phyloP scores from a whole-genome alignment of 495 filamentous ascomycete species.

The Trichodelitschia bisporula region DNA sequence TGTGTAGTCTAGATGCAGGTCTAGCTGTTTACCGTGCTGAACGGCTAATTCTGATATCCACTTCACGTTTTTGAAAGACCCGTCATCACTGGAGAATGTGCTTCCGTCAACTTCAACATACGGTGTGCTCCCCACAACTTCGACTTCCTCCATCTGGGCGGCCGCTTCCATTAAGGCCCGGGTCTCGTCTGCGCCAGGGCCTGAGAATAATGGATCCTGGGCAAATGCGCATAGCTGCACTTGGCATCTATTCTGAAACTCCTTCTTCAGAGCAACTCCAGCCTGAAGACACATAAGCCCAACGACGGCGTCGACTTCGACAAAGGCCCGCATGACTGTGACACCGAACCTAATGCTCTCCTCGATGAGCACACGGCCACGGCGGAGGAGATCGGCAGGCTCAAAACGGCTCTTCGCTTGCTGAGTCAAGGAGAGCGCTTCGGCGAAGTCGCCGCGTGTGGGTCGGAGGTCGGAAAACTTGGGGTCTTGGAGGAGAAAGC shows the following conservation, averaged over 20 bases:
- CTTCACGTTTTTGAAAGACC: constrained; percentile 29
- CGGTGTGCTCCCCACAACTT: constrained; percentile 42
- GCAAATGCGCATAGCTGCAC: constrained; percentile 54
- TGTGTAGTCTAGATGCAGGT: constrained; percentile 55
- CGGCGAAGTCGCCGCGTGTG: constrained; percentile 31
- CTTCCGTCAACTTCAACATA: constrained; percentile 45
- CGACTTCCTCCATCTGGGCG: constrained; percentile 20
- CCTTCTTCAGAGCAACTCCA: constrained; percentile 29
- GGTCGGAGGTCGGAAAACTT: constrained; percentile 35
- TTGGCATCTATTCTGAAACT: constrained; percentile 27
- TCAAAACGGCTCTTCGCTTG: constrained; percentile 38
- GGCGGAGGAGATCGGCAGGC: constrained; percentile 28
- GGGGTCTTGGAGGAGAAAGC: constrained; percentile 33
- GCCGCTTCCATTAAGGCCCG: constrained; percentile 24
- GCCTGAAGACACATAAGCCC: constrained; percentile 30
- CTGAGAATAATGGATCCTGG: constrained; percentile 43
- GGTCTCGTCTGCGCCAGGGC: constrained; percentile 21
- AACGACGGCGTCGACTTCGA: constrained; percentile 45
- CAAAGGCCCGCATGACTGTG: constrained; percentile 47
- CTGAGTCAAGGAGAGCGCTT: constrained; percentile 36
- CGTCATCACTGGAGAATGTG: constrained; percentile 45
- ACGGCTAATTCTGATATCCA: constrained; percentile 32
- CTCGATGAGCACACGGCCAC: constrained; percentile 40
- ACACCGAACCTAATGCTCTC: constrained; percentile 43
- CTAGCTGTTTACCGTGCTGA: constrained; percentile 28